phyloP scores from a whole-genome alignment of 371 early-diverging fungal genomes.

The Mucor lusitanicus region DNA sequence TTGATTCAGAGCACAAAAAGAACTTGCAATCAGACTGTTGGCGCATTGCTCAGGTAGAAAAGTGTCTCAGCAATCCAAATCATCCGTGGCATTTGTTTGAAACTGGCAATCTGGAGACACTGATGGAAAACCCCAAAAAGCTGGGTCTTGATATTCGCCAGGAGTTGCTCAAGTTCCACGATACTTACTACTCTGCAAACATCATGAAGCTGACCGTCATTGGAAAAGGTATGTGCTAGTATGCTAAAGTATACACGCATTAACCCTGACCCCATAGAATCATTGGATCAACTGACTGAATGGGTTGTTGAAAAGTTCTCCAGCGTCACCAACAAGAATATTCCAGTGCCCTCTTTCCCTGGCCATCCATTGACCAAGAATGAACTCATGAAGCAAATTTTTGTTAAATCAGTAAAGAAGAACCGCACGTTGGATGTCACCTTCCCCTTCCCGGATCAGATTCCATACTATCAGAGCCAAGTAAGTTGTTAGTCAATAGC shows the following conservation, averaged over 20 bases:
- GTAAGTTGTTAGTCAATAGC: slow-evolving; percentile 27
- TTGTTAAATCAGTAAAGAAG: slow-evolving; percentile 82
- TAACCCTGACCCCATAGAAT: slow-evolving; percentile 45
- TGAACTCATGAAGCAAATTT: slow-evolving; percentile 68
- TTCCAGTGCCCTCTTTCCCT: slow-evolving; percentile 61
- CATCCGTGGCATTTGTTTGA: slow-evolving; percentile 89
- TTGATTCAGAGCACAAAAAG: slow-evolving; percentile 95
- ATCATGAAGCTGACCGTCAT: slow-evolving; percentile 92
- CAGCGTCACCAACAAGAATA: slow-evolving; percentile 66
- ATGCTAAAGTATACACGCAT: background rate
- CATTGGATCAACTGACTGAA: slow-evolving; percentile 77
- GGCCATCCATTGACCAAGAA: slow-evolving; percentile 74
- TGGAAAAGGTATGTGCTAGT: slow-evolving; percentile 69
- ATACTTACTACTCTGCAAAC: slow-evolving; percentile 90
- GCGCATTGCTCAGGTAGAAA: slow-evolving; percentile 83
- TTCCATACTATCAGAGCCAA: slow-evolving; percentile 51
- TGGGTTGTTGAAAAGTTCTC: slow-evolving; percentile 85
- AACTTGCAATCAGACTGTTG: slow-evolving; percentile 87
- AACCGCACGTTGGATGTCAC: slow-evolving; percentile 69
- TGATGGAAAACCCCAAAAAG: slow-evolving; percentile 69
- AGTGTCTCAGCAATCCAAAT: slow-evolving; percentile 65
- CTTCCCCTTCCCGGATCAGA: slow-evolving; percentile 86
- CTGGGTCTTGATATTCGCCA: slow-evolving; percentile 81
- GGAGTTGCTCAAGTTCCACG: slow-evolving; percentile 84
- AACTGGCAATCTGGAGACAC: slow-evolving; percentile 82